These are phyloP conservation scores for Pseudocercospora eumusae DNA, from an alignment of 2,329 filamentous ascomycete genomes.

Conservation along the genomic window DNA sequence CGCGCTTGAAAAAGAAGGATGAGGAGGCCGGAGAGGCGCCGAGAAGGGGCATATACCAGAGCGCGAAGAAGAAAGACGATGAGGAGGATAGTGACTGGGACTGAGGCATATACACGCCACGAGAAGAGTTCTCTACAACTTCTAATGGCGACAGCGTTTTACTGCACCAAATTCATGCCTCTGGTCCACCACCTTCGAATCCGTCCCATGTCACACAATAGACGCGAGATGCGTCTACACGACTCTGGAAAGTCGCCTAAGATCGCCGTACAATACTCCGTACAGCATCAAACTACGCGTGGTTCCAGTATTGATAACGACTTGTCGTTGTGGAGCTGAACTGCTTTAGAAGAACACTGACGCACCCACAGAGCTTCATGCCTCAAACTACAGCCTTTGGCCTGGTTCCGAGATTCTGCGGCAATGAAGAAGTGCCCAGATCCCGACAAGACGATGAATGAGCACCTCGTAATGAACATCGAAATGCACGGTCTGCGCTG, in stretches of 20 bases:
- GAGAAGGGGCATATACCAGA: conserved; percentile 28
- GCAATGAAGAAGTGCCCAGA: no score
- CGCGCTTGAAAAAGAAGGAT: conserved; percentile 67
- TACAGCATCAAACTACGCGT: not conserved
- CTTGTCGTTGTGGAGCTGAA: not conserved
- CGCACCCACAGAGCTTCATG: no score
- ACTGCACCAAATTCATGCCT: not conserved
- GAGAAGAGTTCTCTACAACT: no score
- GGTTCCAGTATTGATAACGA: not conserved
- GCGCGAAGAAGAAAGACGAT: conserved; percentile 44
- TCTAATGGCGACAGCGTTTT: not conserved
- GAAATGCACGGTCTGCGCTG: no score
- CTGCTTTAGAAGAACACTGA: no score
- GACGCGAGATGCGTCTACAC: no score
- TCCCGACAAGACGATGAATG: no score
- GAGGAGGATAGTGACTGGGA: conserved; percentile 62
- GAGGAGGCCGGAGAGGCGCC: conserved; percentile 43
- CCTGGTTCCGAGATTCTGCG: no score
- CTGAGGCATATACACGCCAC: conserved; percentile 38
- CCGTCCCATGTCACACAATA: not conserved
- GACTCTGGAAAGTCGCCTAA: not conserved
- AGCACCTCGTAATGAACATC: no score
- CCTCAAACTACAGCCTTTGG: no score
- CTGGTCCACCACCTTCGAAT: no score
- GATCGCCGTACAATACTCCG: not conserved